Conservation (phyloP, 192 early-diverging fungal genomes). For the Entophlyctis luteolus region DNA sequence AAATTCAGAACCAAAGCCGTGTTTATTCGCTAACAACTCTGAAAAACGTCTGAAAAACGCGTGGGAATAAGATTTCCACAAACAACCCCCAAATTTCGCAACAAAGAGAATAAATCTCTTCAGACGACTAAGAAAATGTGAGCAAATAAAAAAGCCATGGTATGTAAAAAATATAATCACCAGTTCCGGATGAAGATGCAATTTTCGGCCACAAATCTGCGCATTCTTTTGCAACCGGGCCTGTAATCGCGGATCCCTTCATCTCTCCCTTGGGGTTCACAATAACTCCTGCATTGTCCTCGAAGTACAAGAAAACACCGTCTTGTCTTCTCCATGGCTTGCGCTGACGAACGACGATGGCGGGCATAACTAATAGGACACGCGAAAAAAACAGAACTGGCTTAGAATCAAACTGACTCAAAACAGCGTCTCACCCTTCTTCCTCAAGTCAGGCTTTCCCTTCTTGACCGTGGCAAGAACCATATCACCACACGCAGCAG, state of each 20-base stretch:
- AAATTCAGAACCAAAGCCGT: too few relatives aligned
- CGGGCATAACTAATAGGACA: constrained; percentile 79
- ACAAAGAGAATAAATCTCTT: too few relatives aligned
- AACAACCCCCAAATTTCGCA: too few relatives aligned
- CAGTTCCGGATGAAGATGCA: constrained; percentile 64
- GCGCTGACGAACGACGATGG: constrained; percentile 97
- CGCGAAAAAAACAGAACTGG: not conserved
- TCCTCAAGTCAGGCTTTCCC: constrained; percentile 99
- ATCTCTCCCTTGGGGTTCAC: constrained; percentile 99
- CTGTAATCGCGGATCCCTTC: constrained; percentile 99
- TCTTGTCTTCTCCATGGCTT: constrained; percentile 99
- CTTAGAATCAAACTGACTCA: not conserved
- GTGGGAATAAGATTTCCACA: too few relatives aligned
- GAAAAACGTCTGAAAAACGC: too few relatives aligned
- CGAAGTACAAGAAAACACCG: constrained; percentile 64
- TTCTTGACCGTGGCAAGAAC: constrained; percentile 99
- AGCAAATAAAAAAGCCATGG: too few relatives aligned
- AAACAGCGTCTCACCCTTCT: constrained; percentile 79
- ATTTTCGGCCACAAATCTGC: constrained; percentile 99
- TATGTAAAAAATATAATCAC: not conserved
- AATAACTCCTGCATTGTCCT: constrained; percentile 99
- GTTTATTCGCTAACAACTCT: too few relatives aligned
- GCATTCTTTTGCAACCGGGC: constrained; percentile 99
- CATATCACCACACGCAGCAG: constrained; percentile 99
- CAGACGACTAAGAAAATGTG: too few relatives aligned